These are phyloP conservation scores for Aureobasidium sp. DNA, from an alignment of 2,329 filamentous ascomycete species.

Conservation along the genomic window DNA sequence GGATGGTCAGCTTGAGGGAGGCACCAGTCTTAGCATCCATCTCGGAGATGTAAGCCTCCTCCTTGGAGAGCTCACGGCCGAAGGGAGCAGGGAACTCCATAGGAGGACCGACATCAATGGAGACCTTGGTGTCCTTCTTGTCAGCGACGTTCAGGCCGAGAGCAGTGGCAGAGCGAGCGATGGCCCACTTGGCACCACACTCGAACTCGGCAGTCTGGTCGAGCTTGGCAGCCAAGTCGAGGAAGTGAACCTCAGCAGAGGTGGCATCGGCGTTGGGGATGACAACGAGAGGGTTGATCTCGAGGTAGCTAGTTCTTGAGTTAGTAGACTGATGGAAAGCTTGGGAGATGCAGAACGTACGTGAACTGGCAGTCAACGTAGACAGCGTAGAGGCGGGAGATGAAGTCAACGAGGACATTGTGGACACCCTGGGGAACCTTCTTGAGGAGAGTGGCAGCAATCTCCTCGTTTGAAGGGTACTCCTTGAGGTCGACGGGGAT, in stretches of 20 bases:
- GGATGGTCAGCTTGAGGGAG: slow-evolving; percentile 93
- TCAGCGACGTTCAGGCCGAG: slow-evolving; percentile 67
- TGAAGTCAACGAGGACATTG: slow-evolving; percentile 99
- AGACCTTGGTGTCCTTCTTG: slow-evolving; percentile 66
- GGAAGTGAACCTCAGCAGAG: slow-evolving; percentile 92
- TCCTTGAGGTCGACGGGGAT: slow-evolving; percentile 91
- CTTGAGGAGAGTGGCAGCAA: slow-evolving; percentile 75
- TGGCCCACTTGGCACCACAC: slow-evolving; percentile 97
- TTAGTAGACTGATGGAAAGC: not conserved
- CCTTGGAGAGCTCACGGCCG: slow-evolving; percentile 95
- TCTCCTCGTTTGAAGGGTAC: slow-evolving; percentile 93
- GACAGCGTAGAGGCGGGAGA: slow-evolving; percentile 94
- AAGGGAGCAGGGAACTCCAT: slow-evolving; percentile 99
- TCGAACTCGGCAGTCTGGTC: slow-evolving; percentile 99
- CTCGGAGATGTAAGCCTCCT: slow-evolving; percentile 98
- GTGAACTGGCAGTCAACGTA: slow-evolving; percentile 99
- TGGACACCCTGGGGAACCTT: slow-evolving; percentile 94
- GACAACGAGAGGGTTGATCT: slow-evolving; percentile 98
- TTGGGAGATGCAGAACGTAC: slow-evolving; percentile 24
- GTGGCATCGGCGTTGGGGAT: slow-evolving; percentile 90
- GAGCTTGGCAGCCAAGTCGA: slow-evolving; percentile 96
- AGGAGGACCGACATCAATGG: slow-evolving; percentile 89
- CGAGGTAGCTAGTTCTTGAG: slow-evolving; percentile 61
- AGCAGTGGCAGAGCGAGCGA: slow-evolving; percentile 83
- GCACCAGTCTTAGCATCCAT: slow-evolving; percentile 99